Conservation (phyloP, 2,329 filamentous ascomycete genomes). For the Epichloe festucae region DNA sequence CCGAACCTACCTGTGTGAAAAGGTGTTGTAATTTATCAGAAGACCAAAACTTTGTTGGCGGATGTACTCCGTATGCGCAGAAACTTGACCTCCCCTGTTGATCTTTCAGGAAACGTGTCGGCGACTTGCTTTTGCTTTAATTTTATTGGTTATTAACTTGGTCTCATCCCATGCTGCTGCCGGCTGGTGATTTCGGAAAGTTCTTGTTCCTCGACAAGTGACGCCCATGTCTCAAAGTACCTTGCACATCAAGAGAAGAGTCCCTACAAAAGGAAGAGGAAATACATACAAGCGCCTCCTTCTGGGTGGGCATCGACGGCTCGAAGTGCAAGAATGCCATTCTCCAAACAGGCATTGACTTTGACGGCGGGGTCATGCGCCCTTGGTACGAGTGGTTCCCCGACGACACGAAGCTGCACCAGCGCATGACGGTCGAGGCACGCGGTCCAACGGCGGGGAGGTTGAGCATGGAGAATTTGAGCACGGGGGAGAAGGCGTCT, state of each 20-base stretch:
- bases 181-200: no score
- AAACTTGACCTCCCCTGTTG: no score
- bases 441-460: not conserved
- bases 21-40: not conserved
- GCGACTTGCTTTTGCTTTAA: no score
- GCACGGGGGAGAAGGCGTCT: not conserved
- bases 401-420: slow-evolving; percentile 2
- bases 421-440: not conserved
- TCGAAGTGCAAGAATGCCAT: not conserved
- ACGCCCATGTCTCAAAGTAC: not conserved
- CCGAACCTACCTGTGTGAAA: not conserved
- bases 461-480: not conserved
- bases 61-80: no score
- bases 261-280: no score
- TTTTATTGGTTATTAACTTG: no score
- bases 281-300: not conserved
- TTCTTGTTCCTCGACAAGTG: not conserved
- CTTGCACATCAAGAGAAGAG: not conserved
- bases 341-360: not conserved
- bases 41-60: not conserved
- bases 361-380: not conserved
- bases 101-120: no score
- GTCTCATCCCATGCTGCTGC: no score
- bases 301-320: not conserved
- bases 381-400: slow-evolving; percentile 1